These are phyloP conservation scores for Populus nigra DNA, from an alignment of 345 rosid species.

Conservation along the genomic window DNA sequence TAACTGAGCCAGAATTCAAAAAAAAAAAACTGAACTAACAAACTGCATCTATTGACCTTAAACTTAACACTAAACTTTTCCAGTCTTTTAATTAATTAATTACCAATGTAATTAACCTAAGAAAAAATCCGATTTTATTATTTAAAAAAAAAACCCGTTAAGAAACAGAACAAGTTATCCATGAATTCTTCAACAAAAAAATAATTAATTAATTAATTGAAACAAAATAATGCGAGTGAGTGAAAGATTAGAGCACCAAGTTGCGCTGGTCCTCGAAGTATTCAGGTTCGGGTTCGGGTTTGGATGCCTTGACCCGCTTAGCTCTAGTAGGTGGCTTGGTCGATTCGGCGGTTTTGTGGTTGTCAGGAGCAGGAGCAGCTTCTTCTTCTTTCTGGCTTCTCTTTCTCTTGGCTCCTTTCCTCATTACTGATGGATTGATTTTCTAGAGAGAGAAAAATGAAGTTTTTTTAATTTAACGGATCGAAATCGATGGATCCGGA, in stretches of 20 bases:
- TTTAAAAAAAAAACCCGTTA: background rate
- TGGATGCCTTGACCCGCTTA: conserved; percentile 51
- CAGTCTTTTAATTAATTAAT: background rate
- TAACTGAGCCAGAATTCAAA: background rate
- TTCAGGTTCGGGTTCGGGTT: conserved; percentile 61
- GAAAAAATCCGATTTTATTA: background rate
- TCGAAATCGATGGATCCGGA: background rate
- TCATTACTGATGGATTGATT: conserved; percentile 1
- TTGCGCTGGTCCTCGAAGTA: conserved; percentile 81
- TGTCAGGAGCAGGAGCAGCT: conserved; percentile 1
- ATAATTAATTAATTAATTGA: background rate
- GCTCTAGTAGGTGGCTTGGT: conserved; percentile 31
- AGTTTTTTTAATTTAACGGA: background rate
- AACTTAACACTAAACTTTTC: background rate
- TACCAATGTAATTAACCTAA: background rate
- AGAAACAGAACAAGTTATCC: background rate
- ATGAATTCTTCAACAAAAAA: background rate
- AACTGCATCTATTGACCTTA: background rate
- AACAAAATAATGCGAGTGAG: too few relatives aligned
- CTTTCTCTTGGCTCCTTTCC: conserved; percentile 27
- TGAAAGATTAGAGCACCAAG: conserved; percentile 44
- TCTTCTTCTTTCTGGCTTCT: conserved; percentile 16
- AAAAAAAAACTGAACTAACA: background rate
- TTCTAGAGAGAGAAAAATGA: background rate
- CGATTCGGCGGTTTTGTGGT: background rate